These are phyloP conservation scores for Taphrina betulina DNA, from an alignment of 1,139 yeast genomes.

Conservation along the genomic window DNA sequence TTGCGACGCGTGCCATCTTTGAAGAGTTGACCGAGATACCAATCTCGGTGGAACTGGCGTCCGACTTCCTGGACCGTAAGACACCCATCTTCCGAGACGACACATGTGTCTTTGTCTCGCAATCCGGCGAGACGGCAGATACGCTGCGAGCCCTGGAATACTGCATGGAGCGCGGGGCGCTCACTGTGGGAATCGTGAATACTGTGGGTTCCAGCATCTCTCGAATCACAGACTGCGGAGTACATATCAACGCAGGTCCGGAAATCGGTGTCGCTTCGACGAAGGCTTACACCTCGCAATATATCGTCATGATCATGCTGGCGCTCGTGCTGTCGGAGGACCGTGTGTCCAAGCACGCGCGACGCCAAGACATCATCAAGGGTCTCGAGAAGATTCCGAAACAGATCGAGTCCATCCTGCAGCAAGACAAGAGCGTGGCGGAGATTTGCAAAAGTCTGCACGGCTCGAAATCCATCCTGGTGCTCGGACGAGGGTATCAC, in stretches of 20 bases:
- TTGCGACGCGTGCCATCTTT: conserved; percentile 93
- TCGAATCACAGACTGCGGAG: conserved; percentile 97
- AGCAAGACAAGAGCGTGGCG: conserved; percentile 72
- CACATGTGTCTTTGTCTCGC: conserved; percentile 95
- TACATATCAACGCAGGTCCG: conserved; percentile 98
- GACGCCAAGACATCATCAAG: conserved; percentile 81
- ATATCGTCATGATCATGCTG: conserved; percentile 94
- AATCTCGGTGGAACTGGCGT: conserved; percentile 91
- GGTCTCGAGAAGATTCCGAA: conserved; percentile 82
- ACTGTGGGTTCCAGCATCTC: conserved; percentile 96
- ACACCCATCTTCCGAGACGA: conserved; percentile 98
- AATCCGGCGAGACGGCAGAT: conserved; percentile 99
- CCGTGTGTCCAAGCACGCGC: conserved; percentile 67
- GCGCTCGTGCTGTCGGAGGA: conserved; percentile 93
- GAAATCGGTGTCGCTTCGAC: conserved; percentile 99
- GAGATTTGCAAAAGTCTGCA: conserved; percentile 70
- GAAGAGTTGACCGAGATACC: conserved; percentile 97
- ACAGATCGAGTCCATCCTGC: conserved; percentile 76
- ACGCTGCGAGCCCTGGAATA: conserved; percentile 94
- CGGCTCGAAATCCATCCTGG: conserved; percentile 78
- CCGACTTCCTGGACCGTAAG: conserved; percentile 92
- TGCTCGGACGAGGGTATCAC: conserved; percentile 97
- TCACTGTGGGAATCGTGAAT: conserved; percentile 93
- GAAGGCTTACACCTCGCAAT: conserved; percentile 97
- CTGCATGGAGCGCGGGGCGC: conserved; percentile 95